Conservation (phyloP, 148 eudicot genomes). For the Chenopodium berlandieri region DNA sequence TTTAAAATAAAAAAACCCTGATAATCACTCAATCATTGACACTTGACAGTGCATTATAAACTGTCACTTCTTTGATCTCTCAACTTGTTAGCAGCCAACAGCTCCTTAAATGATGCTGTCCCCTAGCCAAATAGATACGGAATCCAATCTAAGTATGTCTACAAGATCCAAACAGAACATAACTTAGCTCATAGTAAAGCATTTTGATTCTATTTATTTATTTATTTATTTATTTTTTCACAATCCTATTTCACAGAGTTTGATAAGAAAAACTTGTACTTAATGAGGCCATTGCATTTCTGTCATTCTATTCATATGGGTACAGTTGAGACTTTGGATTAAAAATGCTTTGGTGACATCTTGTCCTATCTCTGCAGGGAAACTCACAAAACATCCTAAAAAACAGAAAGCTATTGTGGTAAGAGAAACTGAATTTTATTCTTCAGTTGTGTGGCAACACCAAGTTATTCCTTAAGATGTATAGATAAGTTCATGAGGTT, state of each 20-base stretch:
- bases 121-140: not conserved
- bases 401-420: not conserved
- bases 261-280: not conserved
- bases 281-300: not conserved
- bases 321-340: not conserved
- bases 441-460: not conserved
- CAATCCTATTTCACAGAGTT: not conserved
- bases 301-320: not conserved
- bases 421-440: not conserved
- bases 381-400: not conserved
- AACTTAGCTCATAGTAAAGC: not conserved
- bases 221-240: not conserved
- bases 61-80: not conserved
- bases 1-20: too few relatives aligned
- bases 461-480: not conserved
- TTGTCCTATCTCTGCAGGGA: not conserved
- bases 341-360: not conserved
- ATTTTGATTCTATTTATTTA: not conserved
- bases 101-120: not conserved
- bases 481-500: not conserved
- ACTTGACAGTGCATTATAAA: not conserved
- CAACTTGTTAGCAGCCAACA: not conserved
- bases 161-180: not conserved
- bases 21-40: too few relatives aligned
- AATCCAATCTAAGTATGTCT: not conserved